A percentile compares a stretch with the other conserved stretches of the same genome.
Evolutionary conservation across 176 grass and related monocot species (phyloP).

Genomic region (Tillandsia leiboldiana): DNA sequence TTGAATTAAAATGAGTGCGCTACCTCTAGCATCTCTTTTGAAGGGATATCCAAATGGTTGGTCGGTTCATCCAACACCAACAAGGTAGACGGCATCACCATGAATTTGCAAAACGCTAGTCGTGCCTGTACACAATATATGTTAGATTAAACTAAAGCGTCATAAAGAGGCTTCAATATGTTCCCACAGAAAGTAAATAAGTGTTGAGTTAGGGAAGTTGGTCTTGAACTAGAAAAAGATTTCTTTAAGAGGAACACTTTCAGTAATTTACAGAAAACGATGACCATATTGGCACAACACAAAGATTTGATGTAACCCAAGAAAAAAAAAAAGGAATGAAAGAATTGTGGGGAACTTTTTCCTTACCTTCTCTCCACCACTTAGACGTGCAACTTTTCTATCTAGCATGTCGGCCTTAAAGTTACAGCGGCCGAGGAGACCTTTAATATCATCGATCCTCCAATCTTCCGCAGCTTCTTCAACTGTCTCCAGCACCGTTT

Average conservation of each 20-base stretch:
- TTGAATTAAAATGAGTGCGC: background rate
- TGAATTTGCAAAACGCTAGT: slow-evolving; percentile 97
- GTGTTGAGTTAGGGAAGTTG: too few species aligned
- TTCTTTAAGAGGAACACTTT: too few species aligned
- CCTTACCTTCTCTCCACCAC: slow-evolving; percentile 96
- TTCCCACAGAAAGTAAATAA: too few species aligned
- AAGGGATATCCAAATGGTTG: slow-evolving; percentile 98
- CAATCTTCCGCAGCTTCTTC: slow-evolving; percentile 86
- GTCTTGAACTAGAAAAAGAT: too few species aligned
- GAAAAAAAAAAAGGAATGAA: too few species aligned
- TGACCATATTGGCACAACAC: too few species aligned
- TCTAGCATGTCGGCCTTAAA: slow-evolving; percentile 97
- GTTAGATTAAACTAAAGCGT: slow-evolving; percentile 3
- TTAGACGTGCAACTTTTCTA: slow-evolving; percentile 78
- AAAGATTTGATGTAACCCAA: too few species aligned
- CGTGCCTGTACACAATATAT: slow-evolving; percentile 44
- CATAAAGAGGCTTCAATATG: slow-evolving; percentile 3
- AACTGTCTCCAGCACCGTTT: slow-evolving; percentile 86
- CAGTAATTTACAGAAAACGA: too few species aligned
- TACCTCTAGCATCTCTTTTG: slow-evolving; percentile 99
- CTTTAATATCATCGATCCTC: slow-evolving; percentile 90
- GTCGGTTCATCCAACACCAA: slow-evolving; percentile 97
- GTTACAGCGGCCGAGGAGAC: slow-evolving; percentile 93
- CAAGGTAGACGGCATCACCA: slow-evolving; percentile 97
- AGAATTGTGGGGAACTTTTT: background rate